These are phyloP conservation scores for Puccinia novopanici DNA, from an alignment of 1,284 basidiomycete genomes.

Conservation along the genomic window DNA sequence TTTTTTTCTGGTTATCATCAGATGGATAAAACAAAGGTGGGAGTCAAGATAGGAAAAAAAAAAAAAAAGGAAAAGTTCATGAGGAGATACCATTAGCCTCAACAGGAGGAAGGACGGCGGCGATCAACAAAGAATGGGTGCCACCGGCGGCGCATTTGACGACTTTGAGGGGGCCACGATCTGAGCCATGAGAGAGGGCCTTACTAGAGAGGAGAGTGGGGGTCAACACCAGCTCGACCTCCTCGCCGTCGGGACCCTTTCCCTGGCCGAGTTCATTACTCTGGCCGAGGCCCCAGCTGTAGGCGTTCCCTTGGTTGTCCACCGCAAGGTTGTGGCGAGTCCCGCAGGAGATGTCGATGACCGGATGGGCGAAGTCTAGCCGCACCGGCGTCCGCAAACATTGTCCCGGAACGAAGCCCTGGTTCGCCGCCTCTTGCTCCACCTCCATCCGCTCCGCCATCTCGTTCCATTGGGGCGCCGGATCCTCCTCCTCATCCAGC, in stretches of 20 bases:
- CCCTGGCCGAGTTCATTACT: conserved; percentile 47
- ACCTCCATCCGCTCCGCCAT: conserved; percentile 61
- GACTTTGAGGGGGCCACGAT: conserved; percentile 22
- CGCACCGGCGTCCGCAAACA: conserved; percentile 53
- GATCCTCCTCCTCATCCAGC: conserved; percentile 55
- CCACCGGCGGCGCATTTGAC: conserved; percentile 45
- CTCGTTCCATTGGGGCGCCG: conserved; percentile 67
- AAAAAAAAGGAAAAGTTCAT: neutral
- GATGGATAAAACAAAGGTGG: neutral
- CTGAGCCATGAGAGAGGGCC: conserved; percentile 2
- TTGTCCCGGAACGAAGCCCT: conserved; percentile 52
- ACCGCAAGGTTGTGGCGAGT: conserved; percentile 80
- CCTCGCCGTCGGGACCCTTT: conserved; percentile 37
- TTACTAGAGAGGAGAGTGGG: conserved; percentile 34
- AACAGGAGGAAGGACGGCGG: neutral
- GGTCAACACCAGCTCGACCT: conserved; percentile 30
- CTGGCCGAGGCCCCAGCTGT: conserved; percentile 70
- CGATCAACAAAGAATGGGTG: conserved; percentile 42
- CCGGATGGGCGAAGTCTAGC: conserved; percentile 69
- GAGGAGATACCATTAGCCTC: conserved; percentile 26
- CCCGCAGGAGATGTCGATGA: conserved; percentile 74
- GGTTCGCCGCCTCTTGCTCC: conserved; percentile 58
- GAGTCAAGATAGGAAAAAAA: neutral
- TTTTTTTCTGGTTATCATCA: too few relatives aligned
- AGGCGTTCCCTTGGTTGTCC: conserved; percentile 73